Evolutionary conservation across 768 basidiomycete genomes (phyloP).

Genomic region (Kwoniella sp.): DNA sequence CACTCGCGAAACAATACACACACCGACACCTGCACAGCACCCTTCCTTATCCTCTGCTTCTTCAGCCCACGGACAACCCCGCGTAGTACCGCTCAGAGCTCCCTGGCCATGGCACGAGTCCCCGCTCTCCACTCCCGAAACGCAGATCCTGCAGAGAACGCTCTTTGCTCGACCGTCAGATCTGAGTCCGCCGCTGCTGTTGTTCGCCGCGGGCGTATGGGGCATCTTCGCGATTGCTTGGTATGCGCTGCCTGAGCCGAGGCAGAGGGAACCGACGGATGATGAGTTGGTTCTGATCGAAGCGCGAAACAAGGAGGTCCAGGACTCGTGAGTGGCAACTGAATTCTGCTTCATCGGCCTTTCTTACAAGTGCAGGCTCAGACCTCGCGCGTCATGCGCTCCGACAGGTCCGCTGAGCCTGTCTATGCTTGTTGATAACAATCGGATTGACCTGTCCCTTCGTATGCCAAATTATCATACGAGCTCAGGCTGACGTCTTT

Average conservation of each 20-base stretch:
- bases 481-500: too few species aligned
- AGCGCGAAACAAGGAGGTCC: conserved; percentile 3
- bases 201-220: conserved; percentile 22
- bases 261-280: conserved; percentile 7
- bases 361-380: too few species aligned
- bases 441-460: too few species aligned
- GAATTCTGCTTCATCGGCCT: too few species aligned
- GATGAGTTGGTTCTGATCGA: conserved; percentile 13
- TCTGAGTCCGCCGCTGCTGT: conserved; percentile 11
- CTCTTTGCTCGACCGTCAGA: conserved; percentile 21
- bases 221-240: conserved; percentile 18
- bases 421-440: too few species aligned
- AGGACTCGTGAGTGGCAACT: conserved; percentile 16
- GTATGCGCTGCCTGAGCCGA: conserved; percentile 7
- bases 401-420: too few species aligned
- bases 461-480: too few species aligned
- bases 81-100: conserved; percentile 7
- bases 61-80: background rate
- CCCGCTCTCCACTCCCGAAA: conserved; percentile 2
- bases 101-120: conserved; percentile 25
- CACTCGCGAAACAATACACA: background rate
- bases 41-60: background rate
- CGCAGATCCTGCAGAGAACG: conserved; percentile 11
- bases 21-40: background rate
- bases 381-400: too few species aligned